These are phyloP conservation scores for Calonectria ilicicola DNA, from an alignment of 2,329 filamentous ascomycete species.

Conservation along the genomic window DNA sequence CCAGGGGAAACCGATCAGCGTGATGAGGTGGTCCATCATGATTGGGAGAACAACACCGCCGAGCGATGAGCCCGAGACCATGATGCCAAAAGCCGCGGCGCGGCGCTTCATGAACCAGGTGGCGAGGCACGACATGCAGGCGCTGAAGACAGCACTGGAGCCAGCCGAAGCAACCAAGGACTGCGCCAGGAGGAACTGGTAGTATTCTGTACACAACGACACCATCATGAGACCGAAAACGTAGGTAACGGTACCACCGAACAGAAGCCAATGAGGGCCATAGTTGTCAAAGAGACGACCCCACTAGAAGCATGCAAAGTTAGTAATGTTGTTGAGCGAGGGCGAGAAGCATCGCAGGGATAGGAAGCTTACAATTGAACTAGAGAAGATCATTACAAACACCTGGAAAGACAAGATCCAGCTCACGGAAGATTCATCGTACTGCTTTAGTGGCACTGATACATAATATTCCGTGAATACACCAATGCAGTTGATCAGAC, in stretches of 20 bases:
- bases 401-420: constrained; percentile 71
- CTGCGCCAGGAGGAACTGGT: constrained; percentile 59
- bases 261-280: constrained; percentile 70
- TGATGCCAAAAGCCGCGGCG: constrained; percentile 65
- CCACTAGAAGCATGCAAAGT: constrained; percentile 45
- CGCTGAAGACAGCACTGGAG: constrained; percentile 57
- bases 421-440: constrained; percentile 64
- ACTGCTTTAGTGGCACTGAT: constrained; percentile 57
- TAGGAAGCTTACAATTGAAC: constrained; percentile 53
- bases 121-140: constrained; percentile 54
- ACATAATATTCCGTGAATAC: constrained; percentile 72
- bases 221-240: constrained; percentile 76
- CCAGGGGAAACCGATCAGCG: constrained; percentile 59
- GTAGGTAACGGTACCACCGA: constrained; percentile 66
- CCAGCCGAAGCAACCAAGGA: constrained; percentile 55
- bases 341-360: constrained; percentile 32
- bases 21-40: constrained; percentile 67
- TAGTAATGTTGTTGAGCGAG: background rate
- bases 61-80: constrained; percentile 65
- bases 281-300: constrained; percentile 75
- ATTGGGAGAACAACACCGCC: constrained; percentile 72
- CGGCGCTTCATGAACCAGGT: constrained; percentile 66
- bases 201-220: constrained; percentile 60
- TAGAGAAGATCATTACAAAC: constrained; percentile 63
- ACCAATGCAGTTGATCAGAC: constrained; percentile 59